These are phyloP conservation scores for Monilinia vaccinii-corymbosi DNA, from an alignment of 2,329 filamentous ascomycete genomes.

Conservation along the genomic window DNA sequence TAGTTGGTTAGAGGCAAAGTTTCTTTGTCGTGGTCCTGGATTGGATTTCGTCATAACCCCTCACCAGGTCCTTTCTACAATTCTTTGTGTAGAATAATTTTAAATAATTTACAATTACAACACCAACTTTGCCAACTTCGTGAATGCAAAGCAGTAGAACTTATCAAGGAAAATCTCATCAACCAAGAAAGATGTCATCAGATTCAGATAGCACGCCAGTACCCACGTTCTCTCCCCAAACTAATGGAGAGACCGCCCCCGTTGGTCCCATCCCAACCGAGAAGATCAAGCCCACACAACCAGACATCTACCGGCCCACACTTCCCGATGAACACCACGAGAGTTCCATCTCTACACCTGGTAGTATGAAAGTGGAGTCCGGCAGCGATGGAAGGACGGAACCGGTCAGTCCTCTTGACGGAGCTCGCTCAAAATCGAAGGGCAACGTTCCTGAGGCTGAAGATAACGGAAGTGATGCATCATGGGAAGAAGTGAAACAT, in stretches of 20 bases:
- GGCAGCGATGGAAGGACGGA: not conserved
- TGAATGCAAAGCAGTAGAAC: not conserved
- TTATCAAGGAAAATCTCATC: too few relatives aligned
- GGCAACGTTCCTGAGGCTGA: not conserved
- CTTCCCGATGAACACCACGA: not conserved
- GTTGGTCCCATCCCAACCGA: not conserved
- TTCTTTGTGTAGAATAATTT: not conserved
- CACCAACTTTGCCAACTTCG: not conserved
- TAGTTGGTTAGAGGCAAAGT: not conserved
- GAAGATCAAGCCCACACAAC: not conserved
- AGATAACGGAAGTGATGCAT: not conserved
- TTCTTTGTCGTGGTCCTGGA: not conserved
- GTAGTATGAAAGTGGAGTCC: not conserved
- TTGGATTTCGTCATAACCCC: not conserved
- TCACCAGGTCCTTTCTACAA: not conserved
- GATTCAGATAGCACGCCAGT: not conserved
- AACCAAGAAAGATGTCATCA: not conserved
- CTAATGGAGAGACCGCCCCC: not conserved
- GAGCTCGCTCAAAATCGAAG: not conserved
- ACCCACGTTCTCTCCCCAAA: not conserved
- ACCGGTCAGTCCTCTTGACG: not conserved
- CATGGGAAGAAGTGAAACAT: not conserved
- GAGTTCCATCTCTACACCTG: not conserved
- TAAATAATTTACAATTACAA: not conserved
- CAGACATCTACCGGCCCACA: not conserved